These are phyloP conservation scores for Psilocybe cubensis DNA, from an alignment of 768 basidiomycete genomes.

Conservation along the genomic window DNA sequence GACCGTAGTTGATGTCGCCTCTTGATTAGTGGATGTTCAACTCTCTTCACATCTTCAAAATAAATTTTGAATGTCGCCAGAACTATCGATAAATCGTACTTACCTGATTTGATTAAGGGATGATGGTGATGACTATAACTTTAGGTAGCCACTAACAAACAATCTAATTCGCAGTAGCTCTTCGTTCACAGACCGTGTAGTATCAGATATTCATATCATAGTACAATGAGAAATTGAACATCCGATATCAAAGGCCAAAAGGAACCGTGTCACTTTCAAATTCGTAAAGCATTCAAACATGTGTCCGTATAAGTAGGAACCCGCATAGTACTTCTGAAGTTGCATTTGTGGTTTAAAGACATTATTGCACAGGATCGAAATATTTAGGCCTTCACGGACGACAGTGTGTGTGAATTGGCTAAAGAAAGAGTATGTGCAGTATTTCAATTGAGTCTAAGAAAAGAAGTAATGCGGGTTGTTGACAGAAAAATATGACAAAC, in stretches of 20 bases:
- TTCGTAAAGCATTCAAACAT: neutral
- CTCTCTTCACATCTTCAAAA: neutral
- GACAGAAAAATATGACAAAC: slow-evolving; percentile 1
- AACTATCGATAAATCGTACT: neutral
- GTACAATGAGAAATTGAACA: neutral
- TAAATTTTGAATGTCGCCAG: neutral
- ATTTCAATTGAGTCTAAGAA: neutral
- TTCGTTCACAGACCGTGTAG: no score
- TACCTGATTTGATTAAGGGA: neutral
- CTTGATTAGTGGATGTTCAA: neutral
- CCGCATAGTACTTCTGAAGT: neutral
- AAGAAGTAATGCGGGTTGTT: neutral
- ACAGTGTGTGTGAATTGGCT: neutral
- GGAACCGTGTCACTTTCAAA: neutral
- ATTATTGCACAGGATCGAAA: neutral
- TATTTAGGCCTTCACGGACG: neutral
- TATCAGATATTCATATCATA: no score
- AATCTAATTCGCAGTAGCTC: no score
- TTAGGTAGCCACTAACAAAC: neutral
- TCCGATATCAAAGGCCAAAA: slow-evolving; percentile 1
- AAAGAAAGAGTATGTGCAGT: neutral
- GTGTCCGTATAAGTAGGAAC: neutral
- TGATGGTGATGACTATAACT: neutral
- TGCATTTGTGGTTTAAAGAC: neutral
- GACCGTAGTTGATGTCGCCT: neutral